phyloP scores from a whole-genome alignment of 805 yeast species.

The Saccharomyces paradoxus region DNA sequence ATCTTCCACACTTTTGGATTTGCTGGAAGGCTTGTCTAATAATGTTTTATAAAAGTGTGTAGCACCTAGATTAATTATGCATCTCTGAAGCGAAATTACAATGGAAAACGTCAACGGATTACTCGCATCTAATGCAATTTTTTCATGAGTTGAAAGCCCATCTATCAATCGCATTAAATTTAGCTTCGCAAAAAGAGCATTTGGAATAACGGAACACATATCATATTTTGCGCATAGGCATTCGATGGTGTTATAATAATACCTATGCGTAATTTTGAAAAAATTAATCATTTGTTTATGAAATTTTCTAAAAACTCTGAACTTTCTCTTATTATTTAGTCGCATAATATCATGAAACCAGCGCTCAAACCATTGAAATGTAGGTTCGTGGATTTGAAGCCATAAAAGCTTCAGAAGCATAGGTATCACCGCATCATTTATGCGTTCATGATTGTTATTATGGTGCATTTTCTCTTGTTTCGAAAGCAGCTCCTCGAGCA shows the following conservation, averaged over 20 bases:
- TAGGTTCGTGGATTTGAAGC: slow-evolving; percentile 57
- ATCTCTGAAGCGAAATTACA: slow-evolving; percentile 2
- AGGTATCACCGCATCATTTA: slow-evolving; percentile 12
- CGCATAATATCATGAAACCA: slow-evolving; percentile 9
- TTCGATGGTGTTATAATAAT: slow-evolving; percentile 37
- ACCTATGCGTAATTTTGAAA: slow-evolving; percentile 38
- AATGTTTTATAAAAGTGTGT: slow-evolving; percentile 1
- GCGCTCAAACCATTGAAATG: slow-evolving; percentile 47
- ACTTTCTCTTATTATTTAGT: neutral
- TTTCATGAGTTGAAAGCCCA: neutral
- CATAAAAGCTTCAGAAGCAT: slow-evolving; percentile 44
- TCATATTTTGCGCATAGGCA: slow-evolving; percentile 4
- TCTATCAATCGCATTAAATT: neutral
- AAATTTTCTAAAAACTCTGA: slow-evolving; percentile 36
- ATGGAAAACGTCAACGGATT: neutral
- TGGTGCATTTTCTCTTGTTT: neutral
- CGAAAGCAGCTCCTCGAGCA: neutral
- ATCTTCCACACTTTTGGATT: neutral
- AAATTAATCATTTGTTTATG: slow-evolving; percentile 43
- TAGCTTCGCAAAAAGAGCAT: slow-evolving; percentile 2
- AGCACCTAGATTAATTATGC: slow-evolving; percentile 3
- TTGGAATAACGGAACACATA: slow-evolving; percentile 4
- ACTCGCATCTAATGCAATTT: neutral
- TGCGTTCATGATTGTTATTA: neutral
- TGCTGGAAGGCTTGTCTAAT: neutral